Evolutionary conservation across 2,329 filamentous ascomycete species (phyloP).

Genomic region (Trichoderma afroharzianum): DNA sequence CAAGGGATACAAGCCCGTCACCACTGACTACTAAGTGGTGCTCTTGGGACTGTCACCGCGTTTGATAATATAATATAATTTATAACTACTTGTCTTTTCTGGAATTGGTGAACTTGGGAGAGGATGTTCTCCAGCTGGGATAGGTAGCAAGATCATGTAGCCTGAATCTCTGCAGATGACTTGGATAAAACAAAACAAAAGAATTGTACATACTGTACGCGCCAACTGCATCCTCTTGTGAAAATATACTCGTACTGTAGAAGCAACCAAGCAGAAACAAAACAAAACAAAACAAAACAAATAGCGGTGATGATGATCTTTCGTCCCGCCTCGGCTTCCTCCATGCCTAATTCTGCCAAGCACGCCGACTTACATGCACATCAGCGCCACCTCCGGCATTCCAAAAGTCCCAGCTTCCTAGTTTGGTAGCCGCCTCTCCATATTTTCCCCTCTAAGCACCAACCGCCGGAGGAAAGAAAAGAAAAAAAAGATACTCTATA

Average conservation of each 20-base stretch:
- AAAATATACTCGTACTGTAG: neutral
- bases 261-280: neutral
- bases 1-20: constrained; percentile 32
- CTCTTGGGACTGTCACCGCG: neutral
- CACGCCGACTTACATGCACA: neutral
- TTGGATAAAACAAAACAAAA: neutral
- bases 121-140: neutral
- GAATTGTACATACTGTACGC: neutral
- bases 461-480: neutral
- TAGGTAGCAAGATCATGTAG: no score
- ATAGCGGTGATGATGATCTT: neutral
- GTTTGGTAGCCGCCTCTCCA: neutral
- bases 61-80: neutral
- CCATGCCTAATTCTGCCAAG: neutral
- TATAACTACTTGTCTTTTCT: neutral
- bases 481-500: neutral
- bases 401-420: constrained; percentile 16
- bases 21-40: constrained; percentile 19
- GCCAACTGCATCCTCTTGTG: neutral
- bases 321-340: neutral
- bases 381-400: constrained; percentile 4
- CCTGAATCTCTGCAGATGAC: neutral
- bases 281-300: neutral
- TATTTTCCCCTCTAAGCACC: neutral
- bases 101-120: neutral